These are phyloP conservation scores for Trichomonas tenax DNA, from an alignment of 208 protist genomes.

Conservation along the genomic window DNA sequence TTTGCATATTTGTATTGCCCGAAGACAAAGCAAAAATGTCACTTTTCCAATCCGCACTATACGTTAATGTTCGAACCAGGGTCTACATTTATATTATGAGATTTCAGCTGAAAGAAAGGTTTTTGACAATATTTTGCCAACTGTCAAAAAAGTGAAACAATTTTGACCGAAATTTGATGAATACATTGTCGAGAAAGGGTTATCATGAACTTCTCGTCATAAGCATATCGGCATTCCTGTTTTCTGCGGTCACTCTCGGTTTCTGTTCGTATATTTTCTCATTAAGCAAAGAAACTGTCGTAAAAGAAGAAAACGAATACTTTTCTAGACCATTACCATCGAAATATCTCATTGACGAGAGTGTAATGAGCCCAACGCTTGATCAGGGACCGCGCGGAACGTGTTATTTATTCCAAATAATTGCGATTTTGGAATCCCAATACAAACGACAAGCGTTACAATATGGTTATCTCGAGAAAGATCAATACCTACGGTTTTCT, in stretches of 20 bases:
- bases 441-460: neutral
- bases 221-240: neutral
- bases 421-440: neutral
- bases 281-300: neutral
- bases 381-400: neutral
- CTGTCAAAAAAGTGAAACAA: too few species aligned
- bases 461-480: neutral
- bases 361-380: neutral
- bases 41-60: too few species aligned
- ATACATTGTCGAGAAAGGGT: neutral
- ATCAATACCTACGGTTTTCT: neutral
- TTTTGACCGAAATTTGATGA: neutral
- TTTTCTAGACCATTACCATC: neutral
- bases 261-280: neutral
- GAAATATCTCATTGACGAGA: neutral
- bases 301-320: too few species aligned
- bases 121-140: too few species aligned
- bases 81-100: too few species aligned
- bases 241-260: neutral
- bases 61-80: too few species aligned
- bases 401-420: neutral
- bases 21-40: too few species aligned
- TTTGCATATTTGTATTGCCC: too few species aligned
- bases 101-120: too few species aligned
- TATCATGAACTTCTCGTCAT: neutral